phyloP scores from a whole-genome alignment of 75 land plant genomes.

The Pinus tabuliformis region DNA sequence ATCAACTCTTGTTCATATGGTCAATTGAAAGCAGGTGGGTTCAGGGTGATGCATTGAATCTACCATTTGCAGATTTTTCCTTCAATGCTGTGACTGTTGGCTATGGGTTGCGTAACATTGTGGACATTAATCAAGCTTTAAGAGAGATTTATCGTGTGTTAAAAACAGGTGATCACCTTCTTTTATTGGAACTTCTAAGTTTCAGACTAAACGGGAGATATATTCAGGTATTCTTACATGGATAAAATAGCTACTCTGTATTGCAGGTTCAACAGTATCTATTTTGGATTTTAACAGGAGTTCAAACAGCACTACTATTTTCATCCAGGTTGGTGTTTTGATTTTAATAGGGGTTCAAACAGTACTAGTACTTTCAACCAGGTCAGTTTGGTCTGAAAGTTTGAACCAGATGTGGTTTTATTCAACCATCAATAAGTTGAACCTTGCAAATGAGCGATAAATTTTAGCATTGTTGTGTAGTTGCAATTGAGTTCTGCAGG shows the following conservation, averaged over 20 bases:
- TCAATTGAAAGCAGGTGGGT: slow-evolving; percentile 53
- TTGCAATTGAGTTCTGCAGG: not conserved
- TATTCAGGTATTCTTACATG: not conserved
- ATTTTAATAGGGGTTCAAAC: slow-evolving; percentile 50
- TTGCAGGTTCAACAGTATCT: slow-evolving; percentile 68
- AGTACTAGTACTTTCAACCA: slow-evolving; percentile 20
- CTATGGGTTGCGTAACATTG: slow-evolving; percentile 84
- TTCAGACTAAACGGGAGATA: not conserved
- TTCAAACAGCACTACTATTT: slow-evolving; percentile 10
- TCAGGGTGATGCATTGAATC: slow-evolving; percentile 81
- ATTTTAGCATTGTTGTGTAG: not conserved
- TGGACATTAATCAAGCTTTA: slow-evolving; percentile 59
- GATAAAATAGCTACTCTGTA: not conserved
- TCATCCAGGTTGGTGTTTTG: slow-evolving; percentile 39
- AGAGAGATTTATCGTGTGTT: slow-evolving; percentile 73
- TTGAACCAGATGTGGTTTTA: no score
- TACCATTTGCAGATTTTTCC: slow-evolving; percentile 59
- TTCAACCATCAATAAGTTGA: not conserved
- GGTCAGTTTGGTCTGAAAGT: slow-evolving; percentile 13
- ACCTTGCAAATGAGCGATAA: not conserved
- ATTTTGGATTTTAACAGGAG: slow-evolving; percentile 83
- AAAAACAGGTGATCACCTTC: slow-evolving; percentile 50
- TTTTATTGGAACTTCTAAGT: no score
- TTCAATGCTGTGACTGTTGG: slow-evolving; percentile 94
- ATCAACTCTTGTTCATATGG: not conserved